A percentile compares a stretch with the other conserved stretches of the same genome.
Conservation (phyloP, 306 rosid genomes). For the Trifolium pratense region DNA sequence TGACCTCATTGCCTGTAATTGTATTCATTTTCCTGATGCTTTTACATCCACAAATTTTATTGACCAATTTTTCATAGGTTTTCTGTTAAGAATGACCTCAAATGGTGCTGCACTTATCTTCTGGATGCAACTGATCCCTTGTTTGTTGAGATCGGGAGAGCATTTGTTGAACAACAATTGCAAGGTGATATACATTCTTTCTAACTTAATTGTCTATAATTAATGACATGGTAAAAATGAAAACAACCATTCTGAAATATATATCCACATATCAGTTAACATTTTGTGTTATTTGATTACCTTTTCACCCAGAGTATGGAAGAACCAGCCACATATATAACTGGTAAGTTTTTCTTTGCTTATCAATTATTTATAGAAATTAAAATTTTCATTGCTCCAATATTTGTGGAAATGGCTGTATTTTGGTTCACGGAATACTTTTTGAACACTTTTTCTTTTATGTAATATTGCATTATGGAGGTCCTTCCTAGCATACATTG, state of each 20-base stretch:
- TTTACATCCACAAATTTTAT: constrained; percentile 4
- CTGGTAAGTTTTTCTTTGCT: constrained; percentile 60
- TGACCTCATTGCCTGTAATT: constrained; percentile 18
- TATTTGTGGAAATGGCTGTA: neutral
- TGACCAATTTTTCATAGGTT: constrained; percentile 57
- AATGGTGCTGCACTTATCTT: constrained; percentile 93
- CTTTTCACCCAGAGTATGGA: constrained; percentile 72
- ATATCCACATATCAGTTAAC: constrained; percentile 39
- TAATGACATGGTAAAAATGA: constrained; percentile 20
- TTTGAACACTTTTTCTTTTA: constrained; percentile 6
- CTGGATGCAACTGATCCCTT: constrained; percentile 93
- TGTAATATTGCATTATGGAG: constrained; percentile 1
- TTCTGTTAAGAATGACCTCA: constrained; percentile 73
- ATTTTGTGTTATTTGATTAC: constrained; percentile 43
- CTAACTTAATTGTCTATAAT: constrained; percentile 12
- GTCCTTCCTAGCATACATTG: constrained; percentile 15
- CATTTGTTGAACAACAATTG: constrained; percentile 79
- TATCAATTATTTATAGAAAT: neutral
- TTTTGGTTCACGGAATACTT: constrained; percentile 31
- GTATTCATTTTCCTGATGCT: constrained; percentile 9
- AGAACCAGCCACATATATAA: constrained; percentile 85
- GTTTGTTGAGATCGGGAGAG: constrained; percentile 80
- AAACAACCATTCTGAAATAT: constrained; percentile 26
- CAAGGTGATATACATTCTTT: constrained; percentile 61
- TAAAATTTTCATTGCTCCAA: constrained; percentile 23